Conservation (phyloP, 2,329 filamentous ascomycete genomes). For the Calcarisporium arbuscula region DNA sequence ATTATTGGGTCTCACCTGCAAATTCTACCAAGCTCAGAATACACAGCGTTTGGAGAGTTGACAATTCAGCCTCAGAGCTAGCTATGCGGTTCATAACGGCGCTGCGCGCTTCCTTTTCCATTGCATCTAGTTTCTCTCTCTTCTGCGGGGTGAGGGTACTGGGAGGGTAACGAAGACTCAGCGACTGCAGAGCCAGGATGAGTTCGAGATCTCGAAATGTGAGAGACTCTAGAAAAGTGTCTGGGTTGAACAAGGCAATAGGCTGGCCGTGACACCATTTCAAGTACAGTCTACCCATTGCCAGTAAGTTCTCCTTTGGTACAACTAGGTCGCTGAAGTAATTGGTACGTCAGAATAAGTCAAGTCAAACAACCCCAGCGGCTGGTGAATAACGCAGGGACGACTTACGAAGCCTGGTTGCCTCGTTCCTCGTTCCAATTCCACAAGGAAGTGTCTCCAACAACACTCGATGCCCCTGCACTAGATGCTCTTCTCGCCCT, state of each 20-base stretch:
- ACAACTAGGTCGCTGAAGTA: slow-evolving; percentile 1
- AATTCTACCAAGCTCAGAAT: slow-evolving; percentile 31
- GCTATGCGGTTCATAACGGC: slow-evolving; percentile 26
- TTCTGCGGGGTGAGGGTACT: slow-evolving; percentile 10
- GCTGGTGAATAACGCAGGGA: too few species aligned
- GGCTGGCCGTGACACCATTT: slow-evolving; percentile 44
- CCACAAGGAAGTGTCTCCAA: slow-evolving; percentile 7
- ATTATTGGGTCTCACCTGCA: slow-evolving; percentile 19
- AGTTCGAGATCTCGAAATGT: slow-evolving; percentile 28
- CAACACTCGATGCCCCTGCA: slow-evolving; percentile 4
- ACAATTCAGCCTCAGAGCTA: slow-evolving; percentile 28
- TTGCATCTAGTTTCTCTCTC: slow-evolving; percentile 5
- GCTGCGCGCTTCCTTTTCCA: slow-evolving; percentile 12
- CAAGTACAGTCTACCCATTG: slow-evolving; percentile 31
- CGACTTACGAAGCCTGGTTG: neutral
- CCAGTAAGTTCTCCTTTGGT: slow-evolving; percentile 6
- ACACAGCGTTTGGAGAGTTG: slow-evolving; percentile 31
- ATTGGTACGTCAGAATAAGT: neutral
- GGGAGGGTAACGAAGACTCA: slow-evolving; percentile 34
- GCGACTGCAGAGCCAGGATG: slow-evolving; percentile 27
- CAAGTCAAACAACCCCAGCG: too few species aligned
- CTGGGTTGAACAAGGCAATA: slow-evolving; percentile 37
- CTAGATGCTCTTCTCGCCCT: neutral
- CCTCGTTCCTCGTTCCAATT: slow-evolving; percentile 2
- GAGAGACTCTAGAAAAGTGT: slow-evolving; percentile 32